Evolutionary conservation across 352 stramenopile species (phyloP).

Genomic region (Globisporangium irregulare): DNA sequence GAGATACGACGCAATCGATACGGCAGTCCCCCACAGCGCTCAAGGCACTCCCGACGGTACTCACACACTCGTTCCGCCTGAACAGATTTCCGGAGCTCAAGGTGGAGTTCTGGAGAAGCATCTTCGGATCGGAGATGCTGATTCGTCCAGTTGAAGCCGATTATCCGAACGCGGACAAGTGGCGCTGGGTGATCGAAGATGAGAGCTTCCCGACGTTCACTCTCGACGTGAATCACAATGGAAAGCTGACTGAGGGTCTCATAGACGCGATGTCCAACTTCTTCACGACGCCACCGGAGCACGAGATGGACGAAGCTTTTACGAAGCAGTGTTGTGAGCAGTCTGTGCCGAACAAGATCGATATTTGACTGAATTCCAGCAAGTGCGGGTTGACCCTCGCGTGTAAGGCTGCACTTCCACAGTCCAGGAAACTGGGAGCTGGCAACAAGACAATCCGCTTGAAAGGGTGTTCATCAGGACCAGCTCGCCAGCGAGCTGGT

Average conservation of each 20-base stretch:
- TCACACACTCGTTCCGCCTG: not conserved
- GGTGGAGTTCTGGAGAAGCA: not conserved
- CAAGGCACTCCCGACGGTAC: not conserved
- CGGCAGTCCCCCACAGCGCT: not conserved
- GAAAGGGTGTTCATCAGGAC: too few relatives aligned
- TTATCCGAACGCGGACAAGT: not conserved
- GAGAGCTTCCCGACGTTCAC: not conserved
- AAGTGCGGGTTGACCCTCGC: not conserved
- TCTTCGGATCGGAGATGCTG: not conserved
- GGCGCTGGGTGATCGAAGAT: not conserved
- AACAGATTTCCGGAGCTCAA: not conserved
- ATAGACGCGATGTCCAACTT: not conserved
- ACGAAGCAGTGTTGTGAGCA: not conserved
- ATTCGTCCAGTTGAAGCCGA: too few relatives aligned
- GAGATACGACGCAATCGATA: too few relatives aligned
- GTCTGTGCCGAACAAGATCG: not conserved
- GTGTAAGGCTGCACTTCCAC: too few relatives aligned
- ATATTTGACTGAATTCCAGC: not conserved
- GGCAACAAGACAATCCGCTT: too few relatives aligned
- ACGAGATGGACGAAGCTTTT: not conserved
- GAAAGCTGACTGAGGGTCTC: not conserved
- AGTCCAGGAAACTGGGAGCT: too few relatives aligned
- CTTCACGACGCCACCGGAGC: slow-evolving; percentile 1
- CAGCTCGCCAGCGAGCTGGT: too few relatives aligned
- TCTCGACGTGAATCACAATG: not conserved